phyloP scores from a whole-genome alignment of 345 rosid genomes.

The Corymbia maculata region DNA sequence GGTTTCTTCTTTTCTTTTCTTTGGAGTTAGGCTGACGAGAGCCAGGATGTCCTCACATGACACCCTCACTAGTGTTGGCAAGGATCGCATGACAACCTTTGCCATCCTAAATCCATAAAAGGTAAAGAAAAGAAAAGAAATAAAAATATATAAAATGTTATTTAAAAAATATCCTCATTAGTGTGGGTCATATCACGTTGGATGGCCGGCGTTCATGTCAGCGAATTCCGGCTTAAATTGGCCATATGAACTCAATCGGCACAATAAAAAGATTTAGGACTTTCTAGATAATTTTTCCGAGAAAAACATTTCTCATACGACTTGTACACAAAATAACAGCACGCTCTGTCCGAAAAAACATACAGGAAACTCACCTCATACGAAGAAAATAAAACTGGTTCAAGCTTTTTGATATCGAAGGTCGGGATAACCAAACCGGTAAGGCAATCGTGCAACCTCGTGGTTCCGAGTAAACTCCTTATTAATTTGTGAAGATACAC shows the following conservation, averaged over 20 bases:
- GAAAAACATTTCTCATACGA: not conserved
- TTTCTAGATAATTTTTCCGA: too few species aligned
- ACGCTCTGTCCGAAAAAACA: not conserved
- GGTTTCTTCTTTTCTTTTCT: too few species aligned
- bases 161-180: too few species aligned
- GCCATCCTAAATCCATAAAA: too few species aligned
- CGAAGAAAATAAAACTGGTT: conserved; percentile 9
- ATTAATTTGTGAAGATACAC: not conserved
- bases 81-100: too few species aligned
- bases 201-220: accelerated
- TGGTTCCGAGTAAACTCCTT: not conserved
- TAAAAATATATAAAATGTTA: too few species aligned
- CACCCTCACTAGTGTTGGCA: not conserved
- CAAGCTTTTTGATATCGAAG: conserved; percentile 13
- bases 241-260: too few species aligned
- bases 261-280: too few species aligned
- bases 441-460: not conserved
- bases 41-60: not conserved
- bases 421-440: conserved; percentile 20
- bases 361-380: not conserved
- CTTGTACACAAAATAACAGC: not conserved
- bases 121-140: too few species aligned
- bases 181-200: too few species aligned
- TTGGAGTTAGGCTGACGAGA: too few species aligned
- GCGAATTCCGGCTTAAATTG: too few species aligned